Evolutionary conservation across 228 moss, liverwort and hornwort genomes (phyloP).

Genomic region (Sphagnum magellanicum): DNA sequence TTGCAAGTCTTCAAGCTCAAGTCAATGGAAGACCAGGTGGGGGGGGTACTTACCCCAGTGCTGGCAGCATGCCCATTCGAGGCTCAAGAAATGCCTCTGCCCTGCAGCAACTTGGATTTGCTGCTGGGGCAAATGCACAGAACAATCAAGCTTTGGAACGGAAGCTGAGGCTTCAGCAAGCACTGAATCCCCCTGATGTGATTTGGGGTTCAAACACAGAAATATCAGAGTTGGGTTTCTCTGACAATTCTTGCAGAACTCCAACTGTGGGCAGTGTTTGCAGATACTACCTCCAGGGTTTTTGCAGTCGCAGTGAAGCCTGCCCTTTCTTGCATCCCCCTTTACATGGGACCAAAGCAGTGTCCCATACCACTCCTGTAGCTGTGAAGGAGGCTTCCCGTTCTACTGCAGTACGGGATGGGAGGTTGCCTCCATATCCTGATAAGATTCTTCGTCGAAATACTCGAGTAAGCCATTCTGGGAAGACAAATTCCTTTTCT

Average conservation of each 20-base stretch:
- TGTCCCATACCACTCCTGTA: slow-evolving; percentile 24
- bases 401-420: slow-evolving; percentile 44
- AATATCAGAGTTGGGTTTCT: background rate
- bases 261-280: slow-evolving; percentile 22
- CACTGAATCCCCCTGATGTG: slow-evolving; percentile 18
- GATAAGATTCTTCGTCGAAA: slow-evolving; percentile 56
- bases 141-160: slow-evolving; percentile 26
- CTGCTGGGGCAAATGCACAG: background rate
- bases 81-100: slow-evolving; percentile 8
- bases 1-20: slow-evolving; percentile 23
- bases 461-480: slow-evolving; percentile 30
- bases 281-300: slow-evolving; percentile 39
- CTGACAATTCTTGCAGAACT: slow-evolving; percentile 4
- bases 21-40: slow-evolving; percentile 20
- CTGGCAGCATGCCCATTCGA: slow-evolving; percentile 39
- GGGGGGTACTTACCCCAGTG: slow-evolving; percentile 16
- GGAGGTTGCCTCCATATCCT: slow-evolving; percentile 42
- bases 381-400: slow-evolving; percentile 42
- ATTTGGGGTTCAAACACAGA: slow-evolving; percentile 27
- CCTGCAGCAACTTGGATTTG: slow-evolving; percentile 8
- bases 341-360: slow-evolving; percentile 30
- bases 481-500: background rate
- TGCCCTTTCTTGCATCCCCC: slow-evolving; percentile 41
- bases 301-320: slow-evolving; percentile 49
- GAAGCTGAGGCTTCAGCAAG: slow-evolving; percentile 46